Evolutionary conservation across 306 rosid species (phyloP).

Genomic region (Leucaena leucocephala): DNA sequence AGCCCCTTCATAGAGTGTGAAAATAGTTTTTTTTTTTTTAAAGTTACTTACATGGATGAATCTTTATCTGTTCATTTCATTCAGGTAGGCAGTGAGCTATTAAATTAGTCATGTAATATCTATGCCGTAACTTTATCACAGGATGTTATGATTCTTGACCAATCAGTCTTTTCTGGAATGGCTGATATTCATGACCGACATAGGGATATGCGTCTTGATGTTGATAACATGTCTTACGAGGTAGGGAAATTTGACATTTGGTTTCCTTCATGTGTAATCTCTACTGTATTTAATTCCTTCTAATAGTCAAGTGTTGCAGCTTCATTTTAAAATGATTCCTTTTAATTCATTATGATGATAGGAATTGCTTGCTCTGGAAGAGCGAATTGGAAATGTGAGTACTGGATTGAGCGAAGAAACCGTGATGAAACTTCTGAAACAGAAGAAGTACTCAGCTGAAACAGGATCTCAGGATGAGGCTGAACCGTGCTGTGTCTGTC

Average conservation of each 20-base stretch:
- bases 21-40: not conserved
- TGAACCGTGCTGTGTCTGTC: constrained; percentile 86
- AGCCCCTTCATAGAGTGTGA: not conserved
- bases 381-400: constrained; percentile 84
- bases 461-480: constrained; percentile 49
- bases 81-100: not conserved
- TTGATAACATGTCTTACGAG: constrained; percentile 91
- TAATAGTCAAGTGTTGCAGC: constrained; percentile 1
- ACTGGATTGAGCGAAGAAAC: constrained; percentile 80
- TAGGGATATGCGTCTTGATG: constrained; percentile 90
- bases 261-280: not conserved
- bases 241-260: constrained; percentile 41
- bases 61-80: constrained; percentile 14
- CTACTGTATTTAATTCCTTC: not conserved
- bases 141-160: constrained; percentile 92
- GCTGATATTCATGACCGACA: constrained; percentile 82
- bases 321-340: constrained; percentile 21
- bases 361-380: constrained; percentile 88
- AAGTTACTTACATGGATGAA: not conserved
- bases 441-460: constrained; percentile 41
- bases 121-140: constrained; percentile 41
- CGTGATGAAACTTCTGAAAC: constrained; percentile 52
- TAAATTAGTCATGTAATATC: constrained; percentile 17
- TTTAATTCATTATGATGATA: constrained; percentile 34
- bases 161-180: constrained; percentile 70